phyloP scores from a whole-genome alignment of 306 rosid species.

The Biancaea sappan region DNA sequence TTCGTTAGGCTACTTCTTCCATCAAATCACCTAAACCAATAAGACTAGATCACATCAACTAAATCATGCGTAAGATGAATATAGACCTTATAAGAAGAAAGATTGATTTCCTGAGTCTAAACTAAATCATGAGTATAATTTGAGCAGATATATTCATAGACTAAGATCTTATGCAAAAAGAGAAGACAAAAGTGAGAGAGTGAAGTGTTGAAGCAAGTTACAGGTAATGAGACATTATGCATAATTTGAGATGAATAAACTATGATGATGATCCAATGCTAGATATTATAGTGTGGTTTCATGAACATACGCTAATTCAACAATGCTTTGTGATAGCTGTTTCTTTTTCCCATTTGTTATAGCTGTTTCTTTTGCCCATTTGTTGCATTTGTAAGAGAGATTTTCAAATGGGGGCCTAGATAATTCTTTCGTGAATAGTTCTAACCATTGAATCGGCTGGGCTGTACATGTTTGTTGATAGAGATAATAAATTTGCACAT shows the following conservation, averaged over 20 bases:
- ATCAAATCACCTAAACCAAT: not conserved
- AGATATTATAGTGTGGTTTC: constrained; percentile 38
- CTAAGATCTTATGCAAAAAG: constrained; percentile 18
- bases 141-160: constrained; percentile 27
- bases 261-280: constrained; percentile 37
- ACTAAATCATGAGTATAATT: constrained; percentile 22
- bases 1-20: no score
- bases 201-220: constrained; percentile 39
- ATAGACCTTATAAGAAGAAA: no score
- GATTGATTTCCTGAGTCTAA: not conserved
- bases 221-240: constrained; percentile 9
- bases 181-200: constrained; percentile 28
- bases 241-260: constrained; percentile 6
- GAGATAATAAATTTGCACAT: not conserved
- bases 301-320: constrained; percentile 35
- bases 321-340: not conserved
- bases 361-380: not conserved
- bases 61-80: not conserved
- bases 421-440: not conserved
- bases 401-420: not conserved
- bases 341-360: no score
- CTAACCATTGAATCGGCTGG: not conserved
- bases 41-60: not conserved
- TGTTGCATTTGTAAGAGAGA: not conserved
- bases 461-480: not conserved